These are phyloP conservation scores for Hyphopichia burtonii DNA, from an alignment of 1,139 yeast species.

Conservation along the genomic window DNA sequence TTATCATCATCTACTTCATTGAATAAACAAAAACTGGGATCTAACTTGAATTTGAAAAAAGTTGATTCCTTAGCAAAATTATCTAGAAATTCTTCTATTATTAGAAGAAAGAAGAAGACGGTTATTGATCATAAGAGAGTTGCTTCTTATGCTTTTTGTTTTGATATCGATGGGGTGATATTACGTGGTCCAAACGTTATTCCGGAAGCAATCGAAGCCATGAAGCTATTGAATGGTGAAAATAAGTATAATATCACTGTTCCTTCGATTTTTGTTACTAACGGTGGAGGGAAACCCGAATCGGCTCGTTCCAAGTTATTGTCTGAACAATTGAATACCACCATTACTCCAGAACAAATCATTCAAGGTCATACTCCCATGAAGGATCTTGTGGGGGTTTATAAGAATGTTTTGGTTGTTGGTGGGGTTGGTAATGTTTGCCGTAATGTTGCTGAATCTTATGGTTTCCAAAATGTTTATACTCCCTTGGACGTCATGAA, in stretches of 20 bases:
- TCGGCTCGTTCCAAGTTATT: slow-evolving; percentile 67
- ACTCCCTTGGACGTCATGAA: slow-evolving; percentile 79
- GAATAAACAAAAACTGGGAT: slow-evolving; percentile 35
- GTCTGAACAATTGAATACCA: slow-evolving; percentile 55
- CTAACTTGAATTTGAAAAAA: slow-evolving; percentile 42
- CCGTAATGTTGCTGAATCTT: slow-evolving; percentile 71
- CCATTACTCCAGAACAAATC: slow-evolving; percentile 70
- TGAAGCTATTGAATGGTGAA: slow-evolving; percentile 68
- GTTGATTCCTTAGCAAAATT: slow-evolving; percentile 50
- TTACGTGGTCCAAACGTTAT: slow-evolving; percentile 78
- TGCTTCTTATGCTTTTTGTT: slow-evolving; percentile 83
- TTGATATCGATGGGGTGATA: slow-evolving; percentile 83
- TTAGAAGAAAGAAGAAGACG: slow-evolving; percentile 48
- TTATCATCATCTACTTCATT: slow-evolving; percentile 41
- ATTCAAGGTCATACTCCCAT: slow-evolving; percentile 91
- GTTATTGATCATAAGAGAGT: slow-evolving; percentile 67
- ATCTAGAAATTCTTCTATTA: slow-evolving; percentile 52
- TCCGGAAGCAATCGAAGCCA: slow-evolving; percentile 72
- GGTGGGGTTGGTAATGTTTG: slow-evolving; percentile 88
- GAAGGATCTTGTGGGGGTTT: slow-evolving; percentile 68
- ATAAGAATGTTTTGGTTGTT: slow-evolving; percentile 73
- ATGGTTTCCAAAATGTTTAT: slow-evolving; percentile 73
- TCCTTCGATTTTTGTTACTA: slow-evolving; percentile 84
- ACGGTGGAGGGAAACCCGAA: slow-evolving; percentile 88
- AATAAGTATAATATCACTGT: slow-evolving; percentile 76